phyloP scores from a whole-genome alignment of 768 basidiomycete species.

The Nidula microcarpa region DNA sequence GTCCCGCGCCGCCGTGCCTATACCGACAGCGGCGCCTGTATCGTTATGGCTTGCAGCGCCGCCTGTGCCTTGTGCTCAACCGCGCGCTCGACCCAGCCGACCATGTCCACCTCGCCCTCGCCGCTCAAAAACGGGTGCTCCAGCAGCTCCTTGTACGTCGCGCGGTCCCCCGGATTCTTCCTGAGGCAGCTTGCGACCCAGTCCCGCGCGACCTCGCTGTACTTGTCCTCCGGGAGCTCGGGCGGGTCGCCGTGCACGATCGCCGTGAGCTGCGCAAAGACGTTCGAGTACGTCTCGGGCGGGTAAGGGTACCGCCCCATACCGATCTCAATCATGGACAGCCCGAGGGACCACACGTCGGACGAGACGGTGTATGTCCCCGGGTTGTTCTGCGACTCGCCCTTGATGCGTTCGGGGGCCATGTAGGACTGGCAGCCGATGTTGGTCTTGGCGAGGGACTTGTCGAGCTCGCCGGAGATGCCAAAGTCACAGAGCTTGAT shows the following conservation, averaged over 20 bases:
- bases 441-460: conserved; percentile 94
- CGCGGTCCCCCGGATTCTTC: conserved; percentile 76
- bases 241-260: conserved; percentile 96
- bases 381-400: conserved; percentile 82
- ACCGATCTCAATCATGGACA: conserved; percentile 91
- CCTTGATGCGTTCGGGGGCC: conserved; percentile 98
- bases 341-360: conserved; percentile 96
- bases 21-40: conserved; percentile 13
- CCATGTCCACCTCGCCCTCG: conserved; percentile 79
- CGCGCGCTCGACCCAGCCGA: conserved; percentile 70
- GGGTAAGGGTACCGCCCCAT: conserved; percentile 93
- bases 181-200: conserved; percentile 80
- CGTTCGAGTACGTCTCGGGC: conserved; percentile 94
- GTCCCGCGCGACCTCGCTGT: conserved; percentile 67
- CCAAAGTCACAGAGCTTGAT: conserved; percentile 98
- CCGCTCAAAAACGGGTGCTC: conserved; percentile 76
- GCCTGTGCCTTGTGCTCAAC: conserved; percentile 18
- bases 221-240: conserved; percentile 69
- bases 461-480: conserved; percentile 97
- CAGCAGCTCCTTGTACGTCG: conserved; percentile 81
- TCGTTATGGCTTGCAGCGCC: conserved; percentile 5
- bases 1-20: neutral
- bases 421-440: conserved; percentile 99
- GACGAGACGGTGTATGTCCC: conserved; percentile 95
- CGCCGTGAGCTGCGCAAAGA: conserved; percentile 93